phyloP scores from a whole-genome alignment of 441 rosid species.

The Flueggea neowawraea region DNA sequence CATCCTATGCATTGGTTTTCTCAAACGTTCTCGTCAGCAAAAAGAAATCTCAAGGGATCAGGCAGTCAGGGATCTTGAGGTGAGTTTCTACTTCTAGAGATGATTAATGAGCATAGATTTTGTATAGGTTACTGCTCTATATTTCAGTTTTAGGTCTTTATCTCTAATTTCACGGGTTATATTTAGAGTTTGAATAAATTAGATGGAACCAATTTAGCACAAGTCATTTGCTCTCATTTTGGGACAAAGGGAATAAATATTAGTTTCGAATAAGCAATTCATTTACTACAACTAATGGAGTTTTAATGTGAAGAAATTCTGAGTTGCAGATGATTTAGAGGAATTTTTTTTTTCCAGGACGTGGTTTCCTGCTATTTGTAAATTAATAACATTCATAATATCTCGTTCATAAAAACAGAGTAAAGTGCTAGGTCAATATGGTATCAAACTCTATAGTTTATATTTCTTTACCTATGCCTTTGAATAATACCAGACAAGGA shows the following conservation, averaged over 20 bases:
- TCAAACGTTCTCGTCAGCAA: slow-evolving; percentile 70
- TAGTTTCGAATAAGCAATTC: neutral
- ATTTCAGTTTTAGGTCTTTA: neutral
- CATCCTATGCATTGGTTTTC: slow-evolving; percentile 71
- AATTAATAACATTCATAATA: too few species aligned
- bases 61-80: slow-evolving; percentile 83
- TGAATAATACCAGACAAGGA: too few species aligned
- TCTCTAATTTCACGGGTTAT: neutral
- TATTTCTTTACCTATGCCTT: too few species aligned
- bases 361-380: too few species aligned
- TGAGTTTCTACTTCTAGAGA: slow-evolving; percentile 22
- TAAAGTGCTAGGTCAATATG: too few species aligned
- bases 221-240: neutral
- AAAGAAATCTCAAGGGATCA: slow-evolving; percentile 72
- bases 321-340: too few species aligned
- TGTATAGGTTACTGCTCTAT: neutral
- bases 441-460: too few species aligned
- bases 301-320: neutral
- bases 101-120: neutral
- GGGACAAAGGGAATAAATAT: neutral
- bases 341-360: too few species aligned
- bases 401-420: too few species aligned
- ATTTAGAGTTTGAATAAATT: neutral
- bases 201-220: neutral
- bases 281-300: neutral